phyloP scores from a whole-genome alignment of 1,139 yeast genomes.

The Candida albicans region DNA sequence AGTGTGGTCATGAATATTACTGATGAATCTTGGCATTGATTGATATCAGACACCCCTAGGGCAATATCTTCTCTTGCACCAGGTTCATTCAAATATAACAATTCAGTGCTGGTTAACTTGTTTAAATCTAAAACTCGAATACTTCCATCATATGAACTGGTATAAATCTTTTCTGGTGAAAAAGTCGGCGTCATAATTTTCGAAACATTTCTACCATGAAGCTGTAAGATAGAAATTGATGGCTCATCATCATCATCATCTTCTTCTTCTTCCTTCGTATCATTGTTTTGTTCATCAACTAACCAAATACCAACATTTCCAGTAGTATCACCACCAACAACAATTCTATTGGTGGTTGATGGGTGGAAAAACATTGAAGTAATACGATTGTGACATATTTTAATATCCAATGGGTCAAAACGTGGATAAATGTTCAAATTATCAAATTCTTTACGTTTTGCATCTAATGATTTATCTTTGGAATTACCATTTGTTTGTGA shows the following conservation, averaged over 20 bases:
- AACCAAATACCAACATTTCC: conserved; percentile 94
- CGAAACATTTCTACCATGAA: conserved; percentile 77
- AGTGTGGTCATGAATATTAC: conserved; percentile 73
- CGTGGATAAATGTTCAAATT: conserved; percentile 50
- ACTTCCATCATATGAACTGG: conserved; percentile 87
- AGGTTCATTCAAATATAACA: conserved; percentile 53
- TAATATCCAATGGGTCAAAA: conserved; percentile 70
- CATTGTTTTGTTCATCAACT: conserved; percentile 42
- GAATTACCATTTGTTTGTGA: conserved; percentile 22
- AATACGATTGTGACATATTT: conserved; percentile 71
- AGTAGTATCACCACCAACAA: conserved; percentile 82
- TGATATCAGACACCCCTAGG: conserved; percentile 65
- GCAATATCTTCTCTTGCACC: conserved; percentile 34
- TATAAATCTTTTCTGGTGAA: conserved; percentile 55
- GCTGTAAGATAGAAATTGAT: conserved; percentile 59
- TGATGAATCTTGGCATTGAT: conserved; percentile 39
- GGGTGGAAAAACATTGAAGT: conserved; percentile 80
- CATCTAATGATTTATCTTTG: conserved; percentile 38
- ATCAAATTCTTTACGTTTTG: conserved; percentile 53
- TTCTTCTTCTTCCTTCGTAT: conserved; percentile 11
- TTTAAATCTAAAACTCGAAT: conserved; percentile 69
- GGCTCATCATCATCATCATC: conserved; percentile 47
- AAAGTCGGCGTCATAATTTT: conserved; percentile 55
- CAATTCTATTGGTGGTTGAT: conserved; percentile 54
- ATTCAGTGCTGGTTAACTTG: conserved; percentile 58